Evolutionary conservation across 345 rosid species (phyloP).

Genomic region (Euphorbia peplus): DNA sequence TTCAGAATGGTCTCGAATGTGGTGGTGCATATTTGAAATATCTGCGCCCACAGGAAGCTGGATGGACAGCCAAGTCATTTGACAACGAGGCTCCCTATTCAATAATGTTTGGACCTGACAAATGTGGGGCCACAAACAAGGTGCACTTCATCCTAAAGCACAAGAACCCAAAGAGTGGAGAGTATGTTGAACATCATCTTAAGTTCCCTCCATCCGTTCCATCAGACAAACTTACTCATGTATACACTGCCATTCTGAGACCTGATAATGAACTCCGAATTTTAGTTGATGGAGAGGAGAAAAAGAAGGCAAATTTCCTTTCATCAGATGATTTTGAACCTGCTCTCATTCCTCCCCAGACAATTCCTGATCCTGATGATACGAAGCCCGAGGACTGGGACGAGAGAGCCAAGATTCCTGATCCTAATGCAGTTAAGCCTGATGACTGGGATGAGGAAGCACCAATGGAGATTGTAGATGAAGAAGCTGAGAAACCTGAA

Average conservation of each 20-base stretch:
- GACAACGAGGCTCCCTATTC: constrained; percentile 75
- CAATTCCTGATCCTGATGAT: constrained; percentile 88
- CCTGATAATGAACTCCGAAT: constrained; percentile 64
- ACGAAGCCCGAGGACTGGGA: constrained; percentile 91
- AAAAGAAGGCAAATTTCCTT: constrained; percentile 68
- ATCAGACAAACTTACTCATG: constrained; percentile 74
- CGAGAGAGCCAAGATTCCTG: constrained; percentile 76
- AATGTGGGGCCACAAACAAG: constrained; percentile 83
- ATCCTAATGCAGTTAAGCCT: constrained; percentile 66
- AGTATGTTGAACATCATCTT: constrained; percentile 73
- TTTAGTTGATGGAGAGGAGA: constrained; percentile 77
- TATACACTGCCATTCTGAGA: constrained; percentile 74
- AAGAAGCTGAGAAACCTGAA: constrained; percentile 81
- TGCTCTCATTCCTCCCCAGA: constrained; percentile 68
- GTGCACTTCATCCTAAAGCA: constrained; percentile 86
- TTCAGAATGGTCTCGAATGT: constrained; percentile 81
- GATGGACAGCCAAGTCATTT: constrained; percentile 62
- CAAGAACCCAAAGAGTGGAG: constrained; percentile 86
- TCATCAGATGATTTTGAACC: constrained; percentile 78
- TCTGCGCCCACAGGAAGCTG: constrained; percentile 73
- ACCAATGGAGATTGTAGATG: constrained; percentile 81
- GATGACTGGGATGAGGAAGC: constrained; percentile 96
- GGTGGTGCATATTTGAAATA: constrained; percentile 87
- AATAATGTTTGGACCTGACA: constrained; percentile 92
- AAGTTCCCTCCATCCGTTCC: constrained; percentile 81